Evolutionary conservation across 83 land plant species (phyloP).

Genomic region (Picea abies): DNA sequence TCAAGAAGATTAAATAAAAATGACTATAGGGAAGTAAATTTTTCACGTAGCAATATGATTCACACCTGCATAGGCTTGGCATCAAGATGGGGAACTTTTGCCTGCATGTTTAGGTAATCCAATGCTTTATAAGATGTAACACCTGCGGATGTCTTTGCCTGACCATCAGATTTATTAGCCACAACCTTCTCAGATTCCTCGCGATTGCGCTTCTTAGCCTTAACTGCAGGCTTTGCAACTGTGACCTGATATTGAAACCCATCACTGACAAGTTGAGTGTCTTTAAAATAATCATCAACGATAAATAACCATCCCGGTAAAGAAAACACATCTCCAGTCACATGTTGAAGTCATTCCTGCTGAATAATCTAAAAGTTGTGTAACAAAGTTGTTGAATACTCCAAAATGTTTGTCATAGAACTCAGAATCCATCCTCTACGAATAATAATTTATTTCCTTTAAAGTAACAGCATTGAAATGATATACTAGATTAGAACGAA

Average conservation of each 20-base stretch:
- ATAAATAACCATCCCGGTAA: background rate
- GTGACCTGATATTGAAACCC: constrained; percentile 24
- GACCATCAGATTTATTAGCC: too few relatives aligned
- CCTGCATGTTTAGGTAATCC: too few relatives aligned
- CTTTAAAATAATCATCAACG: background rate
- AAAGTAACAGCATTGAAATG: background rate
- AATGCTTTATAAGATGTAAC: too few relatives aligned
- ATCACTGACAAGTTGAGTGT: background rate
- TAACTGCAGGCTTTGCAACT: constrained; percentile 41
- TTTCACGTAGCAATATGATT: too few relatives aligned
- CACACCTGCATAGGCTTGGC: background rate
- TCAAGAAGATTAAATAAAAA: too few relatives aligned
- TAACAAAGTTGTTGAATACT: background rate
- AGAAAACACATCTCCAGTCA: background rate
- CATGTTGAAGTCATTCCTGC: background rate
- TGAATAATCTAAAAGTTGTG: too few relatives aligned
- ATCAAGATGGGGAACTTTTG: too few relatives aligned
- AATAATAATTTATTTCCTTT: too few relatives aligned
- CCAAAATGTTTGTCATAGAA: background rate
- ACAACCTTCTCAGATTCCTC: too few relatives aligned
- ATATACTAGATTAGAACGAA: background rate
- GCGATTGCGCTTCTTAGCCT: background rate
- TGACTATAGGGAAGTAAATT: too few relatives aligned
- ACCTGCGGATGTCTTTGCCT: too few relatives aligned
- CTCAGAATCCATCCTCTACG: background rate